Evolutionary conservation across 78 protist genomes (phyloP).

Genomic region (Isochrysis galbana): DNA sequence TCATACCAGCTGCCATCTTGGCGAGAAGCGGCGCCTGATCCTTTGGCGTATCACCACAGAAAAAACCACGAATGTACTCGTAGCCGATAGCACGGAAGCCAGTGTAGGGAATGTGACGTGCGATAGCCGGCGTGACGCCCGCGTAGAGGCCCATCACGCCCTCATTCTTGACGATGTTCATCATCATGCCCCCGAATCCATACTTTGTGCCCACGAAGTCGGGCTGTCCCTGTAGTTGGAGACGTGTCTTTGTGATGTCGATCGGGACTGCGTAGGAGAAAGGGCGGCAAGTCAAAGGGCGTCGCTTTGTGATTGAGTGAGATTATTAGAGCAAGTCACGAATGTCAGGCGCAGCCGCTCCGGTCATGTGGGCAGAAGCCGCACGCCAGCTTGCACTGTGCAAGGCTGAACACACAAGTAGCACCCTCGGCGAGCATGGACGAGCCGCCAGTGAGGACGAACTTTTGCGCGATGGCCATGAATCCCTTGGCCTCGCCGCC

Average conservation of each 20-base stretch:
- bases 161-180: conserved; percentile 23
- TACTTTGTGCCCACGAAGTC: conserved; percentile 6
- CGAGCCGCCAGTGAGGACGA: neutral
- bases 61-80: conserved; percentile 16
- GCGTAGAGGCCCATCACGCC: conserved; percentile 25
- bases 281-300: neutral
- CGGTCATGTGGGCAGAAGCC: neutral
- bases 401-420: neutral
- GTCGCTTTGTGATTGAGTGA: neutral
- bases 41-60: conserved; percentile 1
- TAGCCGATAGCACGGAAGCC: neutral
- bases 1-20: conserved; percentile 16
- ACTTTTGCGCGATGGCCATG: neutral
- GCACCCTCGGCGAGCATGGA: conserved; percentile 20
- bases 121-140: conserved; percentile 20
- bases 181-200: neutral
- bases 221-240: conserved; percentile 30
- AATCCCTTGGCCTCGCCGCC: conserved; percentile 8
- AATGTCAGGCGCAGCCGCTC: neutral
- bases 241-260: conserved; percentile 28
- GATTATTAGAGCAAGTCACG: neutral
- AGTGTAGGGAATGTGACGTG: conserved; percentile 29
- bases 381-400: neutral
- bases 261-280: neutral
- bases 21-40: conserved; percentile 11